Conservation (phyloP, 169 alveolate genomes). For the Cystoisospora suis region DNA sequence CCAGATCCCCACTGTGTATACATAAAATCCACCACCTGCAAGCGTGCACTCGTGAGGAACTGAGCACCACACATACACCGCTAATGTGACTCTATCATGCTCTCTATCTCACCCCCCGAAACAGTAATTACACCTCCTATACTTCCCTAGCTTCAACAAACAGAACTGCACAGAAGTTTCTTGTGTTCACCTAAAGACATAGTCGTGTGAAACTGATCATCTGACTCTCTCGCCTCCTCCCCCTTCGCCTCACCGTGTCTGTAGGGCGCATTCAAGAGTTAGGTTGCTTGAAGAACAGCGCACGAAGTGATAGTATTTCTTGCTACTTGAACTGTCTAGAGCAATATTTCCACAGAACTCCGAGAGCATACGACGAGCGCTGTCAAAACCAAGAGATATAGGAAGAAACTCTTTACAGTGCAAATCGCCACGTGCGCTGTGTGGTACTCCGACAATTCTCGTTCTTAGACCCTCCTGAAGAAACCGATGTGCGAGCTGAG, state of each 20-base stretch:
- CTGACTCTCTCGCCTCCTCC: neutral
- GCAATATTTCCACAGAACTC: constrained; percentile 86
- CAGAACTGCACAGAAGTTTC: too few relatives aligned
- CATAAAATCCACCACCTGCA: too few relatives aligned
- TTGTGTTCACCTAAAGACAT: too few relatives aligned
- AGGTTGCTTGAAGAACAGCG: constrained; percentile 86
- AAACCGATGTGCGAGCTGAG: constrained; percentile 82
- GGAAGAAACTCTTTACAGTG: constrained; percentile 80
- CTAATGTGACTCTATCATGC: too few relatives aligned
- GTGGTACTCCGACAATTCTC: constrained; percentile 83
- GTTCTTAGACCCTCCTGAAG: constrained; percentile 71
- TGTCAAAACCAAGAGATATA: constrained; percentile 85
- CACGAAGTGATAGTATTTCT: constrained; percentile 85
- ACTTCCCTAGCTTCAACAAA: too few relatives aligned
- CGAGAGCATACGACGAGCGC: constrained; percentile 81
- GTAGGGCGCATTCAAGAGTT: constrained; percentile 84
- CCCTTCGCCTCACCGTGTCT: constrained; percentile 65
- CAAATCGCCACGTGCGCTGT: constrained; percentile 86
- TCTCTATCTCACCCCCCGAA: too few relatives aligned
- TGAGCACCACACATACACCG: too few relatives aligned
- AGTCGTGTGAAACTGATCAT: too few relatives aligned
- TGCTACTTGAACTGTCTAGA: constrained; percentile 82
- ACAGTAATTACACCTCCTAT: too few relatives aligned
- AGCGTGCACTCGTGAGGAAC: too few relatives aligned
- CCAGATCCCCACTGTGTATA: too few relatives aligned